Evolutionary conservation across 1,284 basidiomycete species (phyloP).

Genomic region (Ustilago nuda): DNA sequence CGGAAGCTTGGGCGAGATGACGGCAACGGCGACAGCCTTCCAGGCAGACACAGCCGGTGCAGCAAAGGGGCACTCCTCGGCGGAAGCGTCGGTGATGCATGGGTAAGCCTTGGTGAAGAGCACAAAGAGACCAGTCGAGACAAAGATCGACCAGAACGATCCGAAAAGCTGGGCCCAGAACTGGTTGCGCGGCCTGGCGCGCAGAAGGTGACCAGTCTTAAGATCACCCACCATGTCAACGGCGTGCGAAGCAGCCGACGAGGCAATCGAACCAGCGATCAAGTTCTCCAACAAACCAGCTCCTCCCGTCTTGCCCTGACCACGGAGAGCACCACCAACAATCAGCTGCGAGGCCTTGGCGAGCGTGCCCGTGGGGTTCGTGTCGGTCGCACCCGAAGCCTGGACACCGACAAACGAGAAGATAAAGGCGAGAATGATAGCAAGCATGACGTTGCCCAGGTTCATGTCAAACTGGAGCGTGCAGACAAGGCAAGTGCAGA

Average conservation of each 20-base stretch:
- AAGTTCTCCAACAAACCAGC: slow-evolving; percentile 75
- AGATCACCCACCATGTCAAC: slow-evolving; percentile 80
- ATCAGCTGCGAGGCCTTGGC: slow-evolving; percentile 65
- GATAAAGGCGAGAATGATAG: slow-evolving; percentile 73
- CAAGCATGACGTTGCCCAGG: slow-evolving; percentile 71
- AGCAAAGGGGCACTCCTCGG: slow-evolving; percentile 73
- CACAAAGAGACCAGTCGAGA: slow-evolving; percentile 54
- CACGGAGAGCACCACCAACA: slow-evolving; percentile 59
- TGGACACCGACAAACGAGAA: slow-evolving; percentile 80
- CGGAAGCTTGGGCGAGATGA: slow-evolving; percentile 66
- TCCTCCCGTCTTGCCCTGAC: slow-evolving; percentile 71
- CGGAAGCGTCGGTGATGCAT: slow-evolving; percentile 73
- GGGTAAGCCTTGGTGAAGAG: slow-evolving; percentile 74
- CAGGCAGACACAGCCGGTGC: slow-evolving; percentile 76
- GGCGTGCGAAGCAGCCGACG: slow-evolving; percentile 75
- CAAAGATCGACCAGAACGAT: slow-evolving; percentile 54
- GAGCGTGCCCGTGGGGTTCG: slow-evolving; percentile 57
- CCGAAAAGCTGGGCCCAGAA: slow-evolving; percentile 74
- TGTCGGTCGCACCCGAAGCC: slow-evolving; percentile 62
- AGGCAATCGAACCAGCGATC: slow-evolving; percentile 75
- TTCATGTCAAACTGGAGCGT: slow-evolving; percentile 63
- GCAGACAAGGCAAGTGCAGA: slow-evolving; percentile 74
- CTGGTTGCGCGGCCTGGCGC: slow-evolving; percentile 77
- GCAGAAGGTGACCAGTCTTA: slow-evolving; percentile 78
- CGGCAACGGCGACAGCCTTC: slow-evolving; percentile 76